These are phyloP conservation scores for Linum trigynum DNA, from an alignment of 345 rosid genomes.

Conservation along the genomic window DNA sequence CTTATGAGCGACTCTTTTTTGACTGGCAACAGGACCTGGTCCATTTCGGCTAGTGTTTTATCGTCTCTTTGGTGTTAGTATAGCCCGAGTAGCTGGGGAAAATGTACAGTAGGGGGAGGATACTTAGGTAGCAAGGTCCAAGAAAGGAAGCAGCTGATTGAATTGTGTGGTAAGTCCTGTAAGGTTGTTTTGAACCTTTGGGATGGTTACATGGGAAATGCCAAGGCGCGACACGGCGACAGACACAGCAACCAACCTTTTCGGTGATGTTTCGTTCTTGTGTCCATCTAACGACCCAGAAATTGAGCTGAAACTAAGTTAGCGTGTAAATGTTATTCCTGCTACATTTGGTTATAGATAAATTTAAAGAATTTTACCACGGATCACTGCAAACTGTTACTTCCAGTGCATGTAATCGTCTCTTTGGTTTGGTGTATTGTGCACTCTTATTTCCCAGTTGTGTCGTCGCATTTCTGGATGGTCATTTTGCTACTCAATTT, in stretches of 20 bases:
- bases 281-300: background rate
- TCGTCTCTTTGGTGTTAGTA: too few species aligned
- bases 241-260: background rate
- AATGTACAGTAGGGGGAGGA: background rate
- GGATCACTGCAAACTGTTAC: background rate
- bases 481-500: too few species aligned
- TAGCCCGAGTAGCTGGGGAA: background rate
- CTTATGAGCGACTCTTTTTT: too few species aligned
- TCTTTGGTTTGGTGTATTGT: too few species aligned
- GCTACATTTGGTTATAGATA: background rate
- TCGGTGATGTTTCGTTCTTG: background rate
- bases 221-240: too few species aligned
- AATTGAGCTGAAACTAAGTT: background rate
- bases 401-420: background rate
- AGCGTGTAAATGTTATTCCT: background rate
- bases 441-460: too few species aligned
- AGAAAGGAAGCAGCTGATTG: background rate
- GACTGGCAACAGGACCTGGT: too few species aligned
- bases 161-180: background rate
- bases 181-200: background rate
- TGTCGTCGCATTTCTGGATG: too few species aligned
- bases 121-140: background rate
- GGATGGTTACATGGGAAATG: background rate
- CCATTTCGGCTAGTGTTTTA: too few species aligned
- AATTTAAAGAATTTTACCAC: background rate